Evolutionary conservation across 345 rosid species (phyloP), one percentile per base, ranked within the genome.

Genomic region (Syzygium aromaticum): DNA sequence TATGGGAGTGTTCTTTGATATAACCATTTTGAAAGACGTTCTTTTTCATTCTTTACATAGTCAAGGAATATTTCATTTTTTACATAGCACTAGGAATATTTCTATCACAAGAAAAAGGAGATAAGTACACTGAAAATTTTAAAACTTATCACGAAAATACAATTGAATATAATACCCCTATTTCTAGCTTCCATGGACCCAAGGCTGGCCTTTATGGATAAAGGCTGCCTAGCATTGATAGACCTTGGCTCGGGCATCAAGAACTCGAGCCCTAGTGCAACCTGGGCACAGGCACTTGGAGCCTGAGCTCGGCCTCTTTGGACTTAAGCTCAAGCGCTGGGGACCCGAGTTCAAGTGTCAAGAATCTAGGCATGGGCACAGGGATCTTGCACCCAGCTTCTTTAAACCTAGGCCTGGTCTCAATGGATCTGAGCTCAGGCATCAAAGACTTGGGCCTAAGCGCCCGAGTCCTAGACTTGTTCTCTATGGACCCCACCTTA

Each of bases 341-440:
- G 14, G 7, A 33, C 13, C 0, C 10, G 0, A 15, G 77, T 30
- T 0, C 11, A 0, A 17, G 78, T 9, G 43, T 3, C 0, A 1
- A 30, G 78, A 22, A 67, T 43, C 43, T 43, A 67, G 16, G 78
- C 78, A 67, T 8, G 12, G 12, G 1, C 22, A 67, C 0, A 0
- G 17, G 0, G 23, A 43, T 67, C 78, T 15, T 5, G 17, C 0
- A 3, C 43, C 10, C 2, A 0, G 8, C 23, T 25, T 11, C 27
- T 25, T 57, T 57, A 14, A 0, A 25, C 30, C 2, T 57, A 57
- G 27, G 0, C 64, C 7, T 25, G 11, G 14, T 57, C 64, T 57
- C 15, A 25, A 57, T 57, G 27, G 46, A 43, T 43, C 3, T 27
- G 0, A 0, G 28, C 64, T 59, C 27, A 7, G 64, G 30, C 1